Base-by-base conservation (phyloP, 2,329 filamentous ascomycete genomes). In the Beauveria sp. region DNA sequence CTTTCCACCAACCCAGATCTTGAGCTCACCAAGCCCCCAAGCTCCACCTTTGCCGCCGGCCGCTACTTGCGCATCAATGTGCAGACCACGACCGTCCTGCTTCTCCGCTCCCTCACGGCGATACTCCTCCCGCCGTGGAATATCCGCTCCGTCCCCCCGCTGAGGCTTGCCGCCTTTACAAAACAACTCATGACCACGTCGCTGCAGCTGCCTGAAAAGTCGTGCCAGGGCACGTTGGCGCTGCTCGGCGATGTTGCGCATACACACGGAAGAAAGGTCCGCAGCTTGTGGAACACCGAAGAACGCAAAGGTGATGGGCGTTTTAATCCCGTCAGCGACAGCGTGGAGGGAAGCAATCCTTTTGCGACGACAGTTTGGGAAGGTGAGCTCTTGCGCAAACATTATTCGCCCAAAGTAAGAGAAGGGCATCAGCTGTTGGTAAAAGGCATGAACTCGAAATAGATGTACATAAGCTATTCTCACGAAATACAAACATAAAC, bases 361-460 rank as follows among this genome's bases (percentile, higher is more conserved):
- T 96, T 95, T 74, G 90, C 93, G 0, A 86, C 87, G 5, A 97
- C 91, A 0, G 83, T 96, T 0, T 99, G 93, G 95, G 95, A 98
- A 72, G 92, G 91, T 0, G 95, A 98, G 77, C 72, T 99, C 62
- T 73, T 99, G 68, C 82, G 88, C 71, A 82, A 84, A 67, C 95
- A 99, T 76, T 99, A 90, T 72, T 92, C 89, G 67, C 93, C 93
- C 7, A 88, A 88, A 70, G 89, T 99, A 1, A 82, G 91, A 66
- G 91, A 96, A 69, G 88, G 88, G 1, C 78, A 89, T 5, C 83
- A 83, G 73, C 74, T 82, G 50, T 77, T 93, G 71, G 88, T 92
- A 72, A 91, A 89, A 79, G 80, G 79, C 51, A 76, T 90, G 69
- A 57, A 50, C 20, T 72, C 70, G 6, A 67, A 67, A 59, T 74